These are phyloP conservation scores for Hyaloperonospora arabidopsidis DNA, from an alignment of 352 stramenopile species.

Conservation along the genomic window DNA sequence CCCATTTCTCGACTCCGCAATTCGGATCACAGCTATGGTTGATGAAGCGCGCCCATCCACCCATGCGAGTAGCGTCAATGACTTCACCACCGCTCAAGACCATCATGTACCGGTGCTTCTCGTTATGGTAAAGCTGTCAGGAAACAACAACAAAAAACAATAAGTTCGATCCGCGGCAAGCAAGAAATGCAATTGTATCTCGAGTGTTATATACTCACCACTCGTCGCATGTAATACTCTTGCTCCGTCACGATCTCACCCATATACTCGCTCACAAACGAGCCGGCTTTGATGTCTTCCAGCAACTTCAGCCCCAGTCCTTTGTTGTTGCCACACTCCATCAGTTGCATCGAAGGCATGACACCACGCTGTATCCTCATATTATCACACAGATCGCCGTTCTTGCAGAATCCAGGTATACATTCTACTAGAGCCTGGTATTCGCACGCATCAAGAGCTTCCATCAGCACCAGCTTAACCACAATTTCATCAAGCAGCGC, in stretches of 20 bases:
- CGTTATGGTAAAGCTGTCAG: conserved; percentile 63
- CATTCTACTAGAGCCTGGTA: conserved; percentile 64
- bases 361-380: conserved; percentile 60
- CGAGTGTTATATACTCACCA: conserved; percentile 31
- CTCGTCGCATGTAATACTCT: conserved; percentile 68
- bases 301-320: conserved; percentile 45
- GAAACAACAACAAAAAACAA: no score
- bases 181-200: neutral
- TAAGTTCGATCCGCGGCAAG: no score
- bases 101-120: conserved; percentile 83
- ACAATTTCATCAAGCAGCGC: neutral
- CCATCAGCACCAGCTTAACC: neutral
- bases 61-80: conserved; percentile 86
- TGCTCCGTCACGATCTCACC: conserved; percentile 80
- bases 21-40: conserved; percentile 94
- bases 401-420: conserved; percentile 48
- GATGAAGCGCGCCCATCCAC: conserved; percentile 90
- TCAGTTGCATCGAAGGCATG: conserved; percentile 46
- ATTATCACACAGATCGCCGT: conserved; percentile 59
- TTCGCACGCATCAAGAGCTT: neutral
- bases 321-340: conserved; percentile 62
- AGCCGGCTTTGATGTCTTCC: conserved; percentile 44
- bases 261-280: conserved; percentile 79
- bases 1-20: conserved; percentile 92
- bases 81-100: conserved; percentile 77